Conservation (phyloP, 2,329 filamentous ascomycete genomes). For the Alternaria arbusti region DNA sequence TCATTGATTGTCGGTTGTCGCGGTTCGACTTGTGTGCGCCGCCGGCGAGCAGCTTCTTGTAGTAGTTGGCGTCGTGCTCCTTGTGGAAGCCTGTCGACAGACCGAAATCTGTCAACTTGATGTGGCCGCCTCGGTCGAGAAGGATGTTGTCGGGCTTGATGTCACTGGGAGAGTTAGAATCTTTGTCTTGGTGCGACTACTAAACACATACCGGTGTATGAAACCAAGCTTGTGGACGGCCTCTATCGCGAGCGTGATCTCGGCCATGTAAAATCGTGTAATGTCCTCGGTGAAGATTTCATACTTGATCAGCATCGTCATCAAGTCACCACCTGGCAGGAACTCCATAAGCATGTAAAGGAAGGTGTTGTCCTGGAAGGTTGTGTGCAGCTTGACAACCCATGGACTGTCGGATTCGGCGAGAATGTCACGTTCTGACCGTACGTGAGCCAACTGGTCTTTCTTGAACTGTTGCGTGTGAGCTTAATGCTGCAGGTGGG, state of each 20-base stretch:
- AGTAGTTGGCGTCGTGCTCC: conserved; percentile 97
- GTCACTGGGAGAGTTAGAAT: conserved; percentile 63
- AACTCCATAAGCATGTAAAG: conserved; percentile 99
- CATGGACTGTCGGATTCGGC: conserved; percentile 99
- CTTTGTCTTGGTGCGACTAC: neutral
- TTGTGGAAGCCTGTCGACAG: conserved; percentile 98
- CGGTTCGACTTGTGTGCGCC: conserved; percentile 53
- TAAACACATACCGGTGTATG: conserved; percentile 81
- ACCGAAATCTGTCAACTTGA: conserved; percentile 98
- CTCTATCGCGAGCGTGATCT: conserved; percentile 97
- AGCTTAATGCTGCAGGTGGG: conserved; percentile 11
- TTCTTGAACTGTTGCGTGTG: conserved; percentile 75
- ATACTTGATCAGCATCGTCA: conserved; percentile 99
- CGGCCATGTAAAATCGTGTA: conserved; percentile 98
- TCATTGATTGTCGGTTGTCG: conserved; percentile 86
- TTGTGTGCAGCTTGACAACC: conserved; percentile 98
- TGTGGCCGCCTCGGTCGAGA: conserved; percentile 91
- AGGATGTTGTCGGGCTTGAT: conserved; percentile 99
- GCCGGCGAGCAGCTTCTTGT: conserved; percentile 91
- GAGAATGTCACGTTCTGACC: conserved; percentile 95
- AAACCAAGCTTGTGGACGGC: conserved; percentile 98
- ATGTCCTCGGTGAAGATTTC: conserved; percentile 99
- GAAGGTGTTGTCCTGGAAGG: conserved; percentile 95
- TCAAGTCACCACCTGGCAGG: conserved; percentile 94
- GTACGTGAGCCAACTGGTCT: conserved; percentile 95